phyloP scores from a whole-genome alignment of 148 eudicot species.

The Bassia scoparia region DNA sequence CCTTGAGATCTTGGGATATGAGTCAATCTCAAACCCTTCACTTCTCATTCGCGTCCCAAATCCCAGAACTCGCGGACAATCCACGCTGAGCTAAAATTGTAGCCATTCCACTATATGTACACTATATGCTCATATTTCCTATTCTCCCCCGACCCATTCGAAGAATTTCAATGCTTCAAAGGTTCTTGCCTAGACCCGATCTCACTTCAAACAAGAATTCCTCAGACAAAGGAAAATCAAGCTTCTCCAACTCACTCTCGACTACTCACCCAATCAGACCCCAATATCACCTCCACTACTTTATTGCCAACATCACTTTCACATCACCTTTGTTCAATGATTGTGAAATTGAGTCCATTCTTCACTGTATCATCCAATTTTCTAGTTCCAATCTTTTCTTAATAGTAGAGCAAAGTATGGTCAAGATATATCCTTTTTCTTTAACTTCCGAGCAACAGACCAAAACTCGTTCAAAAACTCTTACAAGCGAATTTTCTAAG shows the following conservation, averaged over 20 bases:
- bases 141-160: conserved; percentile 49
- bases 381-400: conserved; percentile 25
- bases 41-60: conserved; percentile 48
- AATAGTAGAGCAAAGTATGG: conserved; percentile 33
- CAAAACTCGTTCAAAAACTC: conserved; percentile 62
- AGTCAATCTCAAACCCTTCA: conserved; percentile 59
- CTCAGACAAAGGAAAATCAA: conserved; percentile 52
- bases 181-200: conserved; percentile 45
- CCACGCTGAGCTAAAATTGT: conserved; percentile 53
- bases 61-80: conserved; percentile 61
- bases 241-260: conserved; percentile 44
- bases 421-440: conserved; percentile 60
- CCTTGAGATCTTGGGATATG: conserved; percentile 56
- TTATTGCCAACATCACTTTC: conserved; percentile 39
- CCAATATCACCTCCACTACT: conserved; percentile 39
- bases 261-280: conserved; percentile 52
- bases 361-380: conserved; percentile 37
- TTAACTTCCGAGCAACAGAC: conserved; percentile 58
- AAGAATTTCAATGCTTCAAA: conserved; percentile 59
- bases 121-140: conserved; percentile 45
- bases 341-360: conserved; percentile 54
- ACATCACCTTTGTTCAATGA: conserved; percentile 40
- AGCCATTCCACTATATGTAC: conserved; percentile 66
- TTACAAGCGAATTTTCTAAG: conserved; percentile 47
- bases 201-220: conserved; percentile 51